Evolutionary conservation across 441 rosid species (phyloP), one percentile per base, ranked within the genome.

Genomic region (Erodium texanum): DNA sequence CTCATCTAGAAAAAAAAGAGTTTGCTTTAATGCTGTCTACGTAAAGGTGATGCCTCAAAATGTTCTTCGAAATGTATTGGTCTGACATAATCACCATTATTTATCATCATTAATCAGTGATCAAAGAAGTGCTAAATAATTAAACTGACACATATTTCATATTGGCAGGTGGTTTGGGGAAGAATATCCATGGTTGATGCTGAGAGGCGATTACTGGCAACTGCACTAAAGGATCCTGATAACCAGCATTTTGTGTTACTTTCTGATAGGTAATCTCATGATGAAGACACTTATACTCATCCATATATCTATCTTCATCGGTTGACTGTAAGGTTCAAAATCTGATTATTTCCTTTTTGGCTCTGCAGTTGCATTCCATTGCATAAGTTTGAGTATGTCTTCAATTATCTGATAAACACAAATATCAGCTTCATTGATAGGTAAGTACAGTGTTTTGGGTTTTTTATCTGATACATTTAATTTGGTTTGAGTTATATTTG

Each of bases 171-270:
- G 65, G 81, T 88, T 6, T 92, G 98, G 98, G 99, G 99, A 65
- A 89, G 86, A 77, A 88, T 94, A 48, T 88, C 99, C 15, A 94
- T 94, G 99, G 82, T 94, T 80, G 98, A 92, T 81, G 99, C 99
- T 1, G 99, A 94, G 86, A 88, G 82, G 74, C 81, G 99, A 64
- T 85, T 94, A 68, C 69, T 94, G 73, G 99, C 94, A 6, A 81
- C 78, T 63, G 99, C 99, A 78, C 87, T 94, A 38, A 72, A 81
- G 75, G 97, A 94, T 85, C 90, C 86, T 71, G 93, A 92, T 50
- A 94, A 94, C 75, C 96, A 87, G 76, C 99, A 89, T 76, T 94
- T 94, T 83, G 92, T 94, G 71, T 84, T 94, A 71, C 98, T 94
- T 71, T 94, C 98, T 68, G 98, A 92, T 43, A 92, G 98, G 98